These are phyloP conservation scores for Pseudognaphalium luteoalbum DNA, from an alignment of 129 eudicot species.

Conservation along the genomic window DNA sequence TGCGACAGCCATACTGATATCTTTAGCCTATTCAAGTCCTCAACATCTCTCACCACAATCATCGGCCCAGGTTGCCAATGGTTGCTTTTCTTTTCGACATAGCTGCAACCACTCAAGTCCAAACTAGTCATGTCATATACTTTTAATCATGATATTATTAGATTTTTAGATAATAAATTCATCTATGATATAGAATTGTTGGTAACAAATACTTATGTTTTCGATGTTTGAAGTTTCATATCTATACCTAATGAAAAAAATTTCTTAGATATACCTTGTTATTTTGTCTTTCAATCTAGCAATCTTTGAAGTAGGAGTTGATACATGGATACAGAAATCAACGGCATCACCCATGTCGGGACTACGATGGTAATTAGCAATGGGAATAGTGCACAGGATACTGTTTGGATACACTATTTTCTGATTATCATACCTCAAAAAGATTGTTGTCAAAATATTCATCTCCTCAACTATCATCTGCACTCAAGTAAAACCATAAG, in stretches of 20 bases:
- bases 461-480: constrained; percentile 62
- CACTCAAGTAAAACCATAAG: not conserved
- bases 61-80: constrained; percentile 57
- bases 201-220: too few species aligned
- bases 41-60: constrained; percentile 45
- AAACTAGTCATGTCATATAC: not conserved
- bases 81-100: constrained; percentile 47
- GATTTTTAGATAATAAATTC: too few species aligned
- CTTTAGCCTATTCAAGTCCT: constrained; percentile 47
- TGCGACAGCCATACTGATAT: constrained; percentile 51
- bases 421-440: constrained; percentile 52
- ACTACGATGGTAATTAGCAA: constrained; percentile 53
- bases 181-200: too few species aligned
- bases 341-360: constrained; percentile 61
- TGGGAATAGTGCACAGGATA: constrained; percentile 43
- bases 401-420: constrained; percentile 50
- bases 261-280: constrained; percentile 38
- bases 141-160: too few species aligned
- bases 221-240: not conserved
- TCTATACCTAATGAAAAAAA: not conserved
- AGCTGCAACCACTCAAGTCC: constrained; percentile 35
- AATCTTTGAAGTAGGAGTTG: constrained; percentile 49
- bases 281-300: constrained; percentile 45
- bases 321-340: constrained; percentile 47
- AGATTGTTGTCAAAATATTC: constrained; percentile 51